phyloP scores from a whole-genome alignment of 352 stramenopile genomes.

The Pythium sukuiense region DNA sequence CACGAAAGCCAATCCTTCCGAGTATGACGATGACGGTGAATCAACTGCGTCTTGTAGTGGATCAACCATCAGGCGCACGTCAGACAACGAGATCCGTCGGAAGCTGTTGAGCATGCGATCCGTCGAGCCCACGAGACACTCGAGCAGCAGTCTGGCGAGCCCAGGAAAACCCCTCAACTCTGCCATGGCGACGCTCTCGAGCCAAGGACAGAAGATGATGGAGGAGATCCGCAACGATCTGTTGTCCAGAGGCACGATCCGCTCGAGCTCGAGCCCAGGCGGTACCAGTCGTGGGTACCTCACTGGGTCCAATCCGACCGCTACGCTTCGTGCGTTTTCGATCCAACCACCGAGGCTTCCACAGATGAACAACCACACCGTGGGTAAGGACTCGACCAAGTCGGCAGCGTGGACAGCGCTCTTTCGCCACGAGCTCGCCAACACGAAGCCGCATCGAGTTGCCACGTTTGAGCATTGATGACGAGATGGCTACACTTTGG shows the following conservation, averaged over 20 bases:
- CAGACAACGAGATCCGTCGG: constrained; percentile 27
- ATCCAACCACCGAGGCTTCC: constrained; percentile 6
- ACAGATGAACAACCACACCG: neutral
- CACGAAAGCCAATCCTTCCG: neutral
- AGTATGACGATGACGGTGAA: neutral
- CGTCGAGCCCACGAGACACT: constrained; percentile 10
- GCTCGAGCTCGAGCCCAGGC: neutral
- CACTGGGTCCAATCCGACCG: neutral
- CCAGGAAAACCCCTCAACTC: constrained; percentile 7
- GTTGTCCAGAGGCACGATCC: constrained; percentile 15
- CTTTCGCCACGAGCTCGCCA: constrained; percentile 23
- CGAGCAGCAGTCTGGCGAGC: neutral
- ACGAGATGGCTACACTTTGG: neutral
- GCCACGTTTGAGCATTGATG: neutral
- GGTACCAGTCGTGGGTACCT: neutral
- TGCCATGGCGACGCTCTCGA: constrained; percentile 19
- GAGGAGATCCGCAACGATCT: constrained; percentile 37
- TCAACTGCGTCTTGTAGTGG: neutral
- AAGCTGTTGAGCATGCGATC: constrained; percentile 27
- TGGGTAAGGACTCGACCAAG: constrained; percentile 1
- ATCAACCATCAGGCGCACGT: constrained; percentile 11
- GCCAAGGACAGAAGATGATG: constrained; percentile 36
- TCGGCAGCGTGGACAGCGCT: constrained; percentile 22
- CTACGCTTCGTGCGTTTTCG: constrained; percentile 16
- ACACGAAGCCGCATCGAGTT: neutral